Base-by-base conservation (phyloP, 306 rosid species). In the Psophocarpus tetragonolobus region DNA sequence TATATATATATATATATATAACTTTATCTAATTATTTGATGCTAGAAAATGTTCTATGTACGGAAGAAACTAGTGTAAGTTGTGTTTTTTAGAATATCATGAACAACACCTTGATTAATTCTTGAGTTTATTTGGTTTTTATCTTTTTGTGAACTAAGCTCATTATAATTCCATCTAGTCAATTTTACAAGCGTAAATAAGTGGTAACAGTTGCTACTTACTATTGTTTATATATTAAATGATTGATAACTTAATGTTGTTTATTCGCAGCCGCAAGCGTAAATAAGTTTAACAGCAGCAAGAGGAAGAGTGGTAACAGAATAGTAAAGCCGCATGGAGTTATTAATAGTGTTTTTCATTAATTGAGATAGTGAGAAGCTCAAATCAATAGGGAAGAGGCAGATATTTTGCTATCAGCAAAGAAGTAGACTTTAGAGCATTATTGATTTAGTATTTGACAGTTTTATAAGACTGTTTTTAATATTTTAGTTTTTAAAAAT, bases 31-130 rank as follows among this genome's bases (percentile, higher is more conserved):
- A 97, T 79, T 69, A 81, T 78, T 77, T 94, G 82, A 88, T 82
- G 33, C 93, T 94, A 79, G 97, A 89, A 74, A 87, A 87, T 79
- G 77, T 89, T 79, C 73, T 94, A 44, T 90, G 91, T 63, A 73
- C 86, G 1, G 74, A 70, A 68, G 97, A 94, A 88, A 87, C 80
- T 65, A 83, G 84, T 76, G 98, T 94, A 88, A 84, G 98, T 87
- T 72, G 23, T 67, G 68, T 67, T 68, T 53, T 67, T 74, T 65
- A 47, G 68, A 85, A 56, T 50, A 71, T 69, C 47, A 21, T 66
- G 70, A 57, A 58, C n/a, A 33, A 44, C 24, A 39, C 53, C 26
- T 48, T 58, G 48, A 68, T 51, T 64, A 57, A 51, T 48, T 71
- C 62, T 30, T 26, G n/a, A 32, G 13, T 50, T 27, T 41, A 21